Percentiles rank a stretch among this genome's conserved stretches.
Evolutionary conservation across 2,329 filamentous ascomycete genomes (phyloP).

Genomic region (Macrophomina pseudophaseolina): DNA sequence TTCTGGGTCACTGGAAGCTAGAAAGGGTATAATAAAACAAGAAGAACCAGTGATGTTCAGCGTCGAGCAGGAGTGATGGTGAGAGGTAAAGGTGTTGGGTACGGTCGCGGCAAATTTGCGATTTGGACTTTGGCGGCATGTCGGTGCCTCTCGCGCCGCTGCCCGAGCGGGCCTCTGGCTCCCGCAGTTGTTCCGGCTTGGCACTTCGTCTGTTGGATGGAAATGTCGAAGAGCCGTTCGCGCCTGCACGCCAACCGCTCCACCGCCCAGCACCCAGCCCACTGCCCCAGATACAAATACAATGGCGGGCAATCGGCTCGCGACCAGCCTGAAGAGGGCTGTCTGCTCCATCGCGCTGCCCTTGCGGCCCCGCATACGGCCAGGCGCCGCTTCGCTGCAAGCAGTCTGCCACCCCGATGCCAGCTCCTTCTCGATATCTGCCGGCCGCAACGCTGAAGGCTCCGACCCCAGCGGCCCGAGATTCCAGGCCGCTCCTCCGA

Average conservation of each 20-base stretch:
- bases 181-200: constrained; percentile 16
- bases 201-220: constrained; percentile 7
- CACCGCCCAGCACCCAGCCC: constrained; percentile 4
- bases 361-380: constrained; percentile 25
- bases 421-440: constrained; percentile 41
- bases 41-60: constrained; percentile 21
- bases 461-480: constrained; percentile 32
- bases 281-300: not conserved
- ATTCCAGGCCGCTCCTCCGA: constrained; percentile 51
- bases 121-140: constrained; percentile 9
- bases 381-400: constrained; percentile 7
- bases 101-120: constrained; percentile 25
- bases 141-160: constrained; percentile 19
- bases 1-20: constrained; percentile 5
- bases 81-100: constrained; percentile 13
- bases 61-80: constrained; percentile 8
- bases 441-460: constrained; percentile 34
- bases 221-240: constrained; percentile 6
- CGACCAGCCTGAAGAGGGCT: constrained; percentile 37
- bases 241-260: constrained; percentile 4
- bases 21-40: constrained; percentile 9
- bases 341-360: constrained; percentile 33
- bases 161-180: not conserved
- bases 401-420: constrained; percentile 5
- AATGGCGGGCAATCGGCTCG: constrained; percentile 31